These are phyloP conservation scores for Vachellia pachyceras DNA, from an alignment of 306 rosid genomes.

Conservation along the genomic window DNA sequence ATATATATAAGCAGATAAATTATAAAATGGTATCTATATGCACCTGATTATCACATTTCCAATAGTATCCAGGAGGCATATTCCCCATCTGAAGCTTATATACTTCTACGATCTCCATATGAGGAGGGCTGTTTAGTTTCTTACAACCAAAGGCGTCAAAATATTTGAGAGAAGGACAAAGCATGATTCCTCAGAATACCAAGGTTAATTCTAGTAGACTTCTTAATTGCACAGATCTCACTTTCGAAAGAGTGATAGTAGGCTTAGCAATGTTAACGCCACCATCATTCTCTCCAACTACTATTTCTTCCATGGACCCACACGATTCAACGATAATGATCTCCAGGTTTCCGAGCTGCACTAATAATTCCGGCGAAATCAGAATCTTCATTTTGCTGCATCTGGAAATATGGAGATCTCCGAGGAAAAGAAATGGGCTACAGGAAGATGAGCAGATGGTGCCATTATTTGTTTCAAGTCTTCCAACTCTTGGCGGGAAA, in stretches of 20 bases:
- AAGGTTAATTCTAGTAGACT: not conserved
- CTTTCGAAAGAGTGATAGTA: not conserved
- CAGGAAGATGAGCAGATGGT: too few species aligned
- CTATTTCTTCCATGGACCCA: not conserved
- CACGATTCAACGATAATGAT: too few species aligned
- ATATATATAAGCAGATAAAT: too few species aligned
- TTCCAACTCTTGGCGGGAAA: too few species aligned
- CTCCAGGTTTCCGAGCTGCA: too few species aligned
- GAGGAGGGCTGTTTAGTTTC: not conserved
- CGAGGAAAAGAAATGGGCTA: too few species aligned
- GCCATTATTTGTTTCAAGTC: too few species aligned
- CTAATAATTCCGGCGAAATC: too few species aligned
- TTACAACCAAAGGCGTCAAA: rapidly evolving
- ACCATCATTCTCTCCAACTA: not conserved
- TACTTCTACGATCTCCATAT: too few species aligned
- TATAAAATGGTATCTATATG: not conserved
- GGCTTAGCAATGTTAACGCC: not conserved
- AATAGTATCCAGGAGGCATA: not conserved
- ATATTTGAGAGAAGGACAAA: not conserved
- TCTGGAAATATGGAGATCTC: too few species aligned
- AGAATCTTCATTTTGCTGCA: too few species aligned
- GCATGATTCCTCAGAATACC: not conserved
- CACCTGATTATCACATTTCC: not conserved
- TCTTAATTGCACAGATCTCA: not conserved
- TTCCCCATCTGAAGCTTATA: too few species aligned